These are phyloP conservation scores for Lasiosphaeria ovina DNA, from an alignment of 495 filamentous ascomycete genomes.

Conservation along the genomic window DNA sequence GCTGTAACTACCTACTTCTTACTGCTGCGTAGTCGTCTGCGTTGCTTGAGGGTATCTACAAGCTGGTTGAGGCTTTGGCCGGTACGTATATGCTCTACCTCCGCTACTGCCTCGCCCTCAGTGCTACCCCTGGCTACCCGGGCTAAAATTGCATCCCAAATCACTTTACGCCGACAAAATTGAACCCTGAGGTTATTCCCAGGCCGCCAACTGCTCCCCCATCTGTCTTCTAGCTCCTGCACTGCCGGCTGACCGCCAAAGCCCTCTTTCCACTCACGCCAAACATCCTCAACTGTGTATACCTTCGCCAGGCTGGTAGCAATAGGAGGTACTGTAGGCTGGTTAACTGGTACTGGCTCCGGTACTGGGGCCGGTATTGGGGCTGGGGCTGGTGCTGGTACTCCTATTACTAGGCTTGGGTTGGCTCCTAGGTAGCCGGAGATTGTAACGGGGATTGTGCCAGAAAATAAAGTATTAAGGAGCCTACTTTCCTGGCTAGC, in stretches of 20 bases:
- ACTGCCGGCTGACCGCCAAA: background rate
- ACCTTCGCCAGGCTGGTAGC: background rate
- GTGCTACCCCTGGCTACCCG: too few relatives aligned
- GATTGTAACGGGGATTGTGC: background rate
- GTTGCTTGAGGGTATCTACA: too few relatives aligned
- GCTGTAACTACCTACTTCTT: too few relatives aligned
- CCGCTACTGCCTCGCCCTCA: too few relatives aligned
- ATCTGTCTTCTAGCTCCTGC: background rate
- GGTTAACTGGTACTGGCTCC: background rate
- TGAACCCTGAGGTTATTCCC: background rate
- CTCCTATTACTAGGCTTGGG: too few relatives aligned
- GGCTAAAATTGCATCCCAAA: too few relatives aligned
- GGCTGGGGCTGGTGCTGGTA: too few relatives aligned
- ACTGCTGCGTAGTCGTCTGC: too few relatives aligned
- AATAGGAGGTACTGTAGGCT: too few relatives aligned
- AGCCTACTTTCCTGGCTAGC: constrained; percentile 1
- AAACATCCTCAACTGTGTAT: background rate
- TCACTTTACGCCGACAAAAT: background rate
- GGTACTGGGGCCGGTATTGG: background rate
- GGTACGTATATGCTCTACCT: too few relatives aligned
- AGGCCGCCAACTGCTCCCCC: background rate
- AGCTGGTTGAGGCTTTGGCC: too few relatives aligned
- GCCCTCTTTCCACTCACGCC: constrained; percentile 3
- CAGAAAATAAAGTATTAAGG: background rate
- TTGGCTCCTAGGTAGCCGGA: constrained; percentile 1